phyloP scores from a whole-genome alignment of 139 green algal genomes.

The Auxenochlorella pyrenoidosa region DNA sequence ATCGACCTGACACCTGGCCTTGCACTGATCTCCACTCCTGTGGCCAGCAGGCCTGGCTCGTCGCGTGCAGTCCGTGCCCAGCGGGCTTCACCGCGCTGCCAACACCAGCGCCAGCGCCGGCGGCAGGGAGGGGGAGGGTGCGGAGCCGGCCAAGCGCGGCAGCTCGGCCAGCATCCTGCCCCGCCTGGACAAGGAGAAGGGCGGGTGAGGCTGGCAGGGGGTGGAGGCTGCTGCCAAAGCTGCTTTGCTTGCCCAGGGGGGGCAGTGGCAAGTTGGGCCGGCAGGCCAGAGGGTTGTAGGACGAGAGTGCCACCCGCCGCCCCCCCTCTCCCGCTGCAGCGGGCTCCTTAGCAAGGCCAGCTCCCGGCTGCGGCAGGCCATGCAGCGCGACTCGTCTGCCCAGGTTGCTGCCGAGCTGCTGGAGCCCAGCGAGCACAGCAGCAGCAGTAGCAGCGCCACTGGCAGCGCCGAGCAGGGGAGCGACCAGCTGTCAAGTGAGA shows the following conservation, averaged over 20 bases:
- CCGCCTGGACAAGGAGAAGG: not conserved
- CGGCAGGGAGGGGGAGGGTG: not conserved
- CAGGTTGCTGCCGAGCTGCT: conserved; percentile 11
- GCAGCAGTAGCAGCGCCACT: conserved; percentile 1
- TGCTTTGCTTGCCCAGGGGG: not conserved
- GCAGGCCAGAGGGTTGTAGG: not conserved
- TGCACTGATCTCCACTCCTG: not conserved
- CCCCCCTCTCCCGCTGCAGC: not conserved
- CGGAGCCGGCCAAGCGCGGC: not conserved
- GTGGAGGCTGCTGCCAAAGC: not conserved
- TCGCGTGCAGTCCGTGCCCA: not conserved
- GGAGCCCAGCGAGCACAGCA: conserved; percentile 21
- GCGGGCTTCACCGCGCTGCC: not conserved
- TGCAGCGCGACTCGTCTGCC: not conserved
- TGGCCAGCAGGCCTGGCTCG: not conserved
- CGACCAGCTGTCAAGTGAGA: not conserved
- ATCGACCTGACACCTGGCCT: not conserved
- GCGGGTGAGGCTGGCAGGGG: not conserved
- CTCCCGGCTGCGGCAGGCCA: conserved; percentile 14
- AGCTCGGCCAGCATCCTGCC: not conserved
- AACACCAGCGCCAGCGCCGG: not conserved
- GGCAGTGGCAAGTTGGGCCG: not conserved
- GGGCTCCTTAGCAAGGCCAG: conserved; percentile 19
- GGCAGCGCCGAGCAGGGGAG: not conserved
- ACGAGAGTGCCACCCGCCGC: not conserved